Evolutionary conservation across 345 rosid genomes (phyloP).

Genomic region (Gossypium turneri): DNA sequence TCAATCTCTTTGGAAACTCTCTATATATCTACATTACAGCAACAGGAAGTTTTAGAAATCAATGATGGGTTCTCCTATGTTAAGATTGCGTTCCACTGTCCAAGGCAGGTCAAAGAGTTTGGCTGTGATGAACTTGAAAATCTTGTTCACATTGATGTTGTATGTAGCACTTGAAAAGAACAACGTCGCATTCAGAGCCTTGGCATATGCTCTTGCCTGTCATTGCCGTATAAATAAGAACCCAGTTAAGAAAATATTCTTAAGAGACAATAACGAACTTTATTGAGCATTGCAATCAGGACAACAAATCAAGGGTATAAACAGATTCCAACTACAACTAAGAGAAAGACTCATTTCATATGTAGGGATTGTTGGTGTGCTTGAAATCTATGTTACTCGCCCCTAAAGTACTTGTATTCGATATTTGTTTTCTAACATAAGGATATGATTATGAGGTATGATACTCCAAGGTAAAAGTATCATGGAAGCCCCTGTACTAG

Average conservation of each 20-base stretch:
- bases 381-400: too few relatives aligned
- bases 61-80: conserved; percentile 81
- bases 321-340: not conserved
- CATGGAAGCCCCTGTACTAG: too few relatives aligned
- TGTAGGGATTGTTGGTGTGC: too few relatives aligned
- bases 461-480: not conserved
- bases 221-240: conserved; percentile 3
- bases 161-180: conserved; percentile 91
- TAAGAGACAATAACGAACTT: not conserved
- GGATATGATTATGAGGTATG: not conserved
- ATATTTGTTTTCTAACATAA: not conserved
- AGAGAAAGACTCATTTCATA: not conserved
- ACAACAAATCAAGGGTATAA: not conserved
- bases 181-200: conserved; percentile 73
- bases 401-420: too few relatives aligned
- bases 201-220: conserved; percentile 90
- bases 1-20: not conserved
- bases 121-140: conserved; percentile 92
- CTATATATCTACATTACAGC: not conserved
- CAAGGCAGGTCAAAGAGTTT: conserved; percentile 87
- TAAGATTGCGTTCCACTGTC: conserved; percentile 79
- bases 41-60: conserved; percentile 44
- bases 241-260: not conserved
- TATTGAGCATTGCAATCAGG: not conserved
- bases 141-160: conserved; percentile 90